Evolutionary conservation across 202 grass and related monocot species (phyloP), one percentile per base, ranked within the genome.

Genomic region (Carex arenaria): DNA sequence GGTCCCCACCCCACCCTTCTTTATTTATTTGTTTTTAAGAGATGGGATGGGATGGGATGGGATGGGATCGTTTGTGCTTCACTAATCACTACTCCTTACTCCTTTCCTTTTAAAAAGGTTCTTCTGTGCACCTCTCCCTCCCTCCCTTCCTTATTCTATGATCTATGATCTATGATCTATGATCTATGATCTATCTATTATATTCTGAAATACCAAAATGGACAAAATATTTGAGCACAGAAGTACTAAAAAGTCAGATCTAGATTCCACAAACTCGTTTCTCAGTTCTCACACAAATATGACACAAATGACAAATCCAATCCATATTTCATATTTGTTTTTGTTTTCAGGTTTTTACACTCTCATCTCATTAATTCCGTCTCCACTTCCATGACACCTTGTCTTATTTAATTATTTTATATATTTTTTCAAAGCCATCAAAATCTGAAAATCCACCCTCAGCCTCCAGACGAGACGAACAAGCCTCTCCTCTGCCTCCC

Each of bases 361-460:
- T 19, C 57, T 23, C 22, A 68, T 19, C 57, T 23, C 22, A 68
- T 6, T 26, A 26, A 0, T 26, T 17, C 23, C 49, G 36, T 52
- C 80, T 82, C 80, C 42, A 80, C 78, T 80, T 3, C 17, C 72
- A 56, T 54, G 7, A 76, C 47, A 56, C 72, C 49, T 47, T 10
- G 47, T 53, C 72, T 51, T 32, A 32, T 76, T 76, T 74, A 31
- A 10, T 51, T 32, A 32, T 76, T 76, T 74, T 54, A 10, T 38
- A 28, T 38, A 62, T 80, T 22, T 18, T 81, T 81, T 81, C 64
- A 19, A 82, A 12, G 26, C 31, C 26, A 68, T 82, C 26, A 67
- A 82, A 38, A 68, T 4, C 26, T 51, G 12, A 54, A 49, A 54
- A 49, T 67, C 12, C 19, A 67, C 4, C 17, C 28, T 47, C 63